A percentile compares a stretch with the other conserved stretches of the same genome.
Evolutionary conservation across 805 yeast species (phyloP).

Genomic region (Wickerhamomyces sydowiorum): DNA sequence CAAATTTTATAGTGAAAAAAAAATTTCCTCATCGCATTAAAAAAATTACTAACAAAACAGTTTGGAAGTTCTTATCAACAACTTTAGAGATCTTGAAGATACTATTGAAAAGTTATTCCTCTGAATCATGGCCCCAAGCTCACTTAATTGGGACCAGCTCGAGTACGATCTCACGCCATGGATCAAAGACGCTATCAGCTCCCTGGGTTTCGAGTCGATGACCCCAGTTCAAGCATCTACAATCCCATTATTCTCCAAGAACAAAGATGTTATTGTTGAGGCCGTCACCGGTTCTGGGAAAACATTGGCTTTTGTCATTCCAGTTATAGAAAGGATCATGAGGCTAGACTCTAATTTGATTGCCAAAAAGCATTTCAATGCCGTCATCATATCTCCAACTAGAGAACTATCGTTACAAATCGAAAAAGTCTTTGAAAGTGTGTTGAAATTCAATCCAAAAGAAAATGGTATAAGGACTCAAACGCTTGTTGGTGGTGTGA

Average conservation of each 20-base stretch:
- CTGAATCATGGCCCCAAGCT: constrained; percentile 26
- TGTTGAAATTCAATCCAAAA: constrained; percentile 55
- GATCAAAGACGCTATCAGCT: constrained; percentile 61
- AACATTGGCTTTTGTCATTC: constrained; percentile 84
- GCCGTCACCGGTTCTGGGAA: constrained; percentile 99
- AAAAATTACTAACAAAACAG: neutral
- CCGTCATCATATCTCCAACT: constrained; percentile 64
- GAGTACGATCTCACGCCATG: constrained; percentile 56
- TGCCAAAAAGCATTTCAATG: constrained; percentile 51
- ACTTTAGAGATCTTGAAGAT: neutral
- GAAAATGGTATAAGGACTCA: constrained; percentile 47
- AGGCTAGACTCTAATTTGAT: constrained; percentile 21
- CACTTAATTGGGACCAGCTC: constrained; percentile 59
- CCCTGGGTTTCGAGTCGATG: constrained; percentile 75
- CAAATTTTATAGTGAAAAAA: neutral
- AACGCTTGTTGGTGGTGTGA: constrained; percentile 57
- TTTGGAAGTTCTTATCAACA: too few relatives aligned
- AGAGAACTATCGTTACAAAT: constrained; percentile 70
- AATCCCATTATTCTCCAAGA: constrained; percentile 74
- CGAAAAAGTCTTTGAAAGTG: constrained; percentile 52
- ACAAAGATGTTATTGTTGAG: constrained; percentile 94
- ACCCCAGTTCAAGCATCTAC: constrained; percentile 97
- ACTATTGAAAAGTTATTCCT: too few relatives aligned
- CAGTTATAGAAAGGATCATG: constrained; percentile 65
- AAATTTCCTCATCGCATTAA: neutral